Conservation (phyloP, 116 monocot species). For the Dioscorea cayenensis region DNA sequence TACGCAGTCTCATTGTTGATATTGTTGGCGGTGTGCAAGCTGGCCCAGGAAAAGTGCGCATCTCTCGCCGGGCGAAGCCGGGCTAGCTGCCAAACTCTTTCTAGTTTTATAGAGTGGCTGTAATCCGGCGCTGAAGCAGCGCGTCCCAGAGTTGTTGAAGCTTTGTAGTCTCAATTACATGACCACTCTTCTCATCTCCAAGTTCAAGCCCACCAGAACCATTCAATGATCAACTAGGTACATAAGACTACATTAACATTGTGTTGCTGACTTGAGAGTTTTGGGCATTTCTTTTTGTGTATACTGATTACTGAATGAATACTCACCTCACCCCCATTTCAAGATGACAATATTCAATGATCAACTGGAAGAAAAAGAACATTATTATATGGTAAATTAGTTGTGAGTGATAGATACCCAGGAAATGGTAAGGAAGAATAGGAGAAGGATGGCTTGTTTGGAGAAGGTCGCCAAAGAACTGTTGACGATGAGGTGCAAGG, state of each 20-base stretch:
- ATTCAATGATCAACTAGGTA: constrained; percentile 30
- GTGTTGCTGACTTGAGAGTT: no score
- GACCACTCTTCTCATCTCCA: constrained; percentile 48
- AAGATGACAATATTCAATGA: no score
- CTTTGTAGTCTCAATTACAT: constrained; percentile 72
- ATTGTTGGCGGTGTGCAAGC: constrained; percentile 42
- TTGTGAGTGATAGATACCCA: no score
- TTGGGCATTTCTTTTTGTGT: neutral
- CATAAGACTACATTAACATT: no score
- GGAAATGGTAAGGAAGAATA: no score
- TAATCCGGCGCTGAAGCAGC: constrained; percentile 44
- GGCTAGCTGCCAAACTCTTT: constrained; percentile 60
- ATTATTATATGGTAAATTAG: no score
- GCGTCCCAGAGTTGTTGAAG: constrained; percentile 58
- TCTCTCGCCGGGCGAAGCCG: constrained; percentile 45
- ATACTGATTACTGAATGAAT: neutral
- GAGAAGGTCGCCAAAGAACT: no score
- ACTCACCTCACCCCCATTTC: no score
- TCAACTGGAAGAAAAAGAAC: no score
- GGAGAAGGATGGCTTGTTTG: no score
- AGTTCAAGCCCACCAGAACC: constrained; percentile 67
- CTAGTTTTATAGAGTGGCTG: constrained; percentile 76
- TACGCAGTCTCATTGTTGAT: constrained; percentile 43
- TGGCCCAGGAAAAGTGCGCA: constrained; percentile 57
- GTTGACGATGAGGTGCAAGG: no score